A percentile compares a stretch with the other conserved stretches of the same genome.
Evolutionary conservation across 495 filamentous ascomycete genomes (phyloP).

Genomic region (Recurvomyces mirabilis): DNA sequence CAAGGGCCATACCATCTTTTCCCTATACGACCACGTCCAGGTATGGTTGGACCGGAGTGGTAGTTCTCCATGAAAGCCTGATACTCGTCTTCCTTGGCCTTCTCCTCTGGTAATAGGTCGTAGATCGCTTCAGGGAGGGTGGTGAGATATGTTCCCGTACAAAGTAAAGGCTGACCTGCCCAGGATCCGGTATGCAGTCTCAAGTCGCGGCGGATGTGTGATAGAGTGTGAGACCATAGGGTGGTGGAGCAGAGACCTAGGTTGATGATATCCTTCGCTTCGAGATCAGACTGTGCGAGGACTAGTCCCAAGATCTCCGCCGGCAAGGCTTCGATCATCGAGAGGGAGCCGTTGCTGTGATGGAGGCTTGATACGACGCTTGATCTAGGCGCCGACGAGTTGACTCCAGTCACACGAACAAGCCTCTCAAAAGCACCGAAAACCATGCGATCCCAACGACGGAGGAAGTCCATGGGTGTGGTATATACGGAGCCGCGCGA

Average conservation of each 20-base stretch:
- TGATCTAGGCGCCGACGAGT: background rate
- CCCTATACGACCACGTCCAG: background rate
- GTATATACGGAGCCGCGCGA: background rate
- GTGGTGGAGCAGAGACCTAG: background rate
- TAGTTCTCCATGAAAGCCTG: background rate
- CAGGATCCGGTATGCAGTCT: background rate
- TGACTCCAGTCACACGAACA: background rate
- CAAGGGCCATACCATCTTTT: background rate
- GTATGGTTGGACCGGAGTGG: background rate
- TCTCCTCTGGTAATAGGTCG: background rate
- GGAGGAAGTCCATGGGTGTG: background rate
- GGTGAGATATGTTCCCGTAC: background rate
- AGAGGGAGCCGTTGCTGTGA: background rate
- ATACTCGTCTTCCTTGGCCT: background rate
- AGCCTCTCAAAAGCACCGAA: slow-evolving; percentile 1
- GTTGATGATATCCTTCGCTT: background rate
- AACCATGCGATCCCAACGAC: background rate
- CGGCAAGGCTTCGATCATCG: background rate
- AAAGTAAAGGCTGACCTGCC: background rate
- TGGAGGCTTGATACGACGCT: background rate
- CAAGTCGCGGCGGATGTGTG: background rate
- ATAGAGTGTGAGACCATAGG: background rate
- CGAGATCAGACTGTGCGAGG: background rate
- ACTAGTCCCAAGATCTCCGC: background rate
- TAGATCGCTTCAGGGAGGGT: background rate